Conservation (phyloP, 139 green algal genomes). For the Microglena sp. region DNA sequence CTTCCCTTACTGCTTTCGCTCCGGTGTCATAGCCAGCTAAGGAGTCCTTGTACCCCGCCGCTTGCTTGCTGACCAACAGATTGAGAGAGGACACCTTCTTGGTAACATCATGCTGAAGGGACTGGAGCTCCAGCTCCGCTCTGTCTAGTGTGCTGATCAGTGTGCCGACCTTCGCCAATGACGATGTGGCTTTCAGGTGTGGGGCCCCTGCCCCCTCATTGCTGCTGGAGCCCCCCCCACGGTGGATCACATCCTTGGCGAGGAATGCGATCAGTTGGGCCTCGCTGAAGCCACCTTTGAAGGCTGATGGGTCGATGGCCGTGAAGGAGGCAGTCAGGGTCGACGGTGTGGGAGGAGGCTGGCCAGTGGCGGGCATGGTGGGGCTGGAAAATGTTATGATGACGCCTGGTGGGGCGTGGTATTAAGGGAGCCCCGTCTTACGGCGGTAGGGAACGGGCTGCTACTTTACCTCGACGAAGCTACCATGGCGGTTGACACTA, state of each 20-base stretch:
- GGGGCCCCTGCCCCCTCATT: not conserved
- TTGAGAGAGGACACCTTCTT: conserved; percentile 7
- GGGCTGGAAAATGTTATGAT: no score
- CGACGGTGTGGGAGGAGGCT: no score
- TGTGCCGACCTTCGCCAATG: conserved; percentile 5
- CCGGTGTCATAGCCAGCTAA: not conserved
- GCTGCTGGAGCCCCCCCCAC: not conserved
- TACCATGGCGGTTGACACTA: no score
- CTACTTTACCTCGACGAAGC: no score
- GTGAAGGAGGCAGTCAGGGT: no score
- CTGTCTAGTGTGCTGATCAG: conserved; percentile 11
- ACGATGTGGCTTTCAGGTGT: not conserved
- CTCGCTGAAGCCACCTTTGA: conserved; percentile 7
- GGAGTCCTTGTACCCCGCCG: conserved; percentile 5
- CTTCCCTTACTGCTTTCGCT: not conserved
- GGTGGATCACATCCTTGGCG: conserved; percentile 6
- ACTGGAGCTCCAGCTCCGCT: conserved; percentile 11
- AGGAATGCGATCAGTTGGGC: conserved; percentile 4
- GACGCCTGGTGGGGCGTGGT: no score
- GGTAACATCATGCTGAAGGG: conserved; percentile 9
- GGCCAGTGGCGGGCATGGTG: no score
- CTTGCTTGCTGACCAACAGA: not conserved
- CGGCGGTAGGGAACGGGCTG: no score
- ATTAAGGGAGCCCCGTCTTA: no score
- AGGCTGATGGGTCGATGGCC: conserved; percentile 12